phyloP scores from a whole-genome alignment of 805 yeast species.

The Kodamaea fukazawae region DNA sequence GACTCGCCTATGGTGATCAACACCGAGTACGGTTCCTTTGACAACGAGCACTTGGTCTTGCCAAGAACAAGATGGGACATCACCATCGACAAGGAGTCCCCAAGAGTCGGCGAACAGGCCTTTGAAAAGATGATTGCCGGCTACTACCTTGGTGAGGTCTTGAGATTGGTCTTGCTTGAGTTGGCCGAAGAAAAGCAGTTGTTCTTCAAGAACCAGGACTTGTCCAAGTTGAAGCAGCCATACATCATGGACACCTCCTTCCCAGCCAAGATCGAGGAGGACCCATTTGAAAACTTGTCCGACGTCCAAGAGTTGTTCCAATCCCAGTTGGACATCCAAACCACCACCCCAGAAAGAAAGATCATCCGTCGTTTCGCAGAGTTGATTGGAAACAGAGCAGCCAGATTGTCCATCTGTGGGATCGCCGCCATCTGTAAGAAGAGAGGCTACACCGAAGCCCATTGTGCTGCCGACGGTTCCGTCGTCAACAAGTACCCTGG shows the following conservation, averaged over 20 bases:
- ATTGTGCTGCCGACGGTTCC: constrained; percentile 97
- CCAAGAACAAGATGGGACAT: constrained; percentile 91
- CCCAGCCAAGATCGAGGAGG: constrained; percentile 85
- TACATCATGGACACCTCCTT: constrained; percentile 86
- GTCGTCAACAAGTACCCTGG: constrained; percentile 92
- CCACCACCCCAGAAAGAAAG: constrained; percentile 77
- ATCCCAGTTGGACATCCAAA: constrained; percentile 54
- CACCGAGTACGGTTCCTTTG: constrained; percentile 98
- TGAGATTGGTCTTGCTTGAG: constrained; percentile 78
- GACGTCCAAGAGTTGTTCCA: constrained; percentile 70
- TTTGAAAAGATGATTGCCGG: constrained; percentile 98
- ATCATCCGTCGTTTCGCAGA: constrained; percentile 80
- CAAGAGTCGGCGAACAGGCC: constrained; percentile 94
- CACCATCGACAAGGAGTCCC: constrained; percentile 77
- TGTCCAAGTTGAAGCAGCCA: constrained; percentile 55
- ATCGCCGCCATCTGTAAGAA: constrained; percentile 90
- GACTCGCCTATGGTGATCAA: constrained; percentile 89
- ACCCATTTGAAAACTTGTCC: constrained; percentile 78
- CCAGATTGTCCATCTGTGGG: constrained; percentile 91
- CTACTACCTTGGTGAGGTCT: constrained; percentile 88
- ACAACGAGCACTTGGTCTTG: constrained; percentile 76
- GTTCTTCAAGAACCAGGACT: constrained; percentile 69
- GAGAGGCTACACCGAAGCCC: constrained; percentile 72
- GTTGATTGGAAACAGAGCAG: constrained; percentile 86
- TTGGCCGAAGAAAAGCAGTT: constrained; percentile 56